Percentiles rank a stretch among this genome's conserved stretches.
phyloP scores from a whole-genome alignment of 2,329 filamentous ascomycete species.

The Teratosphaeria epicoccoides region DNA sequence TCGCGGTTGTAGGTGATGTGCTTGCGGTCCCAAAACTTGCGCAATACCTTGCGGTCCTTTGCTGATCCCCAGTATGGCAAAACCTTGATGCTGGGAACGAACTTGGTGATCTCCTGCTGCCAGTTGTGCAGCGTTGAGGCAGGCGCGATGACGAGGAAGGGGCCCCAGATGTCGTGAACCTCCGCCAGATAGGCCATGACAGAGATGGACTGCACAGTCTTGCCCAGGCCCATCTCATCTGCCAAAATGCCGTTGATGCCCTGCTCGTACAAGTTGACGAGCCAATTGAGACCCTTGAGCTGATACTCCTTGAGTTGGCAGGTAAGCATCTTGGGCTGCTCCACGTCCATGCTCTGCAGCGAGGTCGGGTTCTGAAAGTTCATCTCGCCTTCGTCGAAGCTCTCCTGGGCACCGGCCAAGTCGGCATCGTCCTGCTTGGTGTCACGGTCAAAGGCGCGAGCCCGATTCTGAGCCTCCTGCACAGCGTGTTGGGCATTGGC shows the following conservation, averaged over 20 bases:
- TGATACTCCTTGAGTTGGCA: conserved; percentile 97
- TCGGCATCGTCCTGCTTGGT: conserved; percentile 38
- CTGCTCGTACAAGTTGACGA: conserved; percentile 97
- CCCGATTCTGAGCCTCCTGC: conserved; percentile 85
- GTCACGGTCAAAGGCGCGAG: conserved; percentile 75
- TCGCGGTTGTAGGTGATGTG: conserved; percentile 91
- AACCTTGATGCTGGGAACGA: conserved; percentile 89
- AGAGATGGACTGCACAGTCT: conserved; percentile 97
- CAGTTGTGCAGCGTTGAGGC: conserved; percentile 97
- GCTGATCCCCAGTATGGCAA: conserved; percentile 96
- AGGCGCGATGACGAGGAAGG: conserved; percentile 91
- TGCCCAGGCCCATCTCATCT: conserved; percentile 98
- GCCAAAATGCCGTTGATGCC: conserved; percentile 98
- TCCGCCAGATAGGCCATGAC: conserved; percentile 98
- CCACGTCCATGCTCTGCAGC: conserved; percentile 84
- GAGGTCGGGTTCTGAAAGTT: conserved; percentile 99
- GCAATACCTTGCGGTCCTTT: conserved; percentile 84
- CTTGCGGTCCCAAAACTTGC: conserved; percentile 98
- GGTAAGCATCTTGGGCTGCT: conserved; percentile 86
- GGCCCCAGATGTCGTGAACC: conserved; percentile 95
- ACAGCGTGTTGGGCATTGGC: conserved; percentile 95
- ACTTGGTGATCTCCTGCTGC: conserved; percentile 95
- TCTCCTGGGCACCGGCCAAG: conserved; percentile 26
- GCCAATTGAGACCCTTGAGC: conserved; percentile 97
- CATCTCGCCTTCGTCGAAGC: conserved; percentile 92